Evolutionary conservation across 2,329 filamentous ascomycete species (phyloP).

Genomic region (Raffaelea arxii): DNA sequence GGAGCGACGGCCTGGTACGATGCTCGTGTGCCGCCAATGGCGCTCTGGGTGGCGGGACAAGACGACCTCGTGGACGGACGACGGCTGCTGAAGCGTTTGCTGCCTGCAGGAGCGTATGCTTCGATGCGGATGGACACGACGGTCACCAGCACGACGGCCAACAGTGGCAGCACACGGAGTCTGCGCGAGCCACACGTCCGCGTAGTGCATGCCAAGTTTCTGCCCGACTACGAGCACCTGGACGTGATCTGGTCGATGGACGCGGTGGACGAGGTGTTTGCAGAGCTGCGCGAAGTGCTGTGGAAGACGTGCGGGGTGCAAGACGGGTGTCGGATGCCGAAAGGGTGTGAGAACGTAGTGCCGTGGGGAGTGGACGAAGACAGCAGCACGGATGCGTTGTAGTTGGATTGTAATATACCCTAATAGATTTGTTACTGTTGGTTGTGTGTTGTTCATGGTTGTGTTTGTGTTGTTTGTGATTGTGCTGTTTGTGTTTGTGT

Average conservation of each 20-base stretch:
- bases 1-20: slow-evolving; percentile 72
- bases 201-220: slow-evolving; percentile 72
- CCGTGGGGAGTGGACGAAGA: slow-evolving; percentile 21
- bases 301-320: slow-evolving; percentile 61
- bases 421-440: too few species aligned
- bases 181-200: slow-evolving; percentile 73
- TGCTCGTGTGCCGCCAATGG: slow-evolving; percentile 67
- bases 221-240: slow-evolving; percentile 84
- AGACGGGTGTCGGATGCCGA: slow-evolving; percentile 51
- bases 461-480: not conserved
- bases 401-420: not conserved
- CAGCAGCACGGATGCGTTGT: slow-evolving; percentile 5
- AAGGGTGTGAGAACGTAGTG: slow-evolving; percentile 46
- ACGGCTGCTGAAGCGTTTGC: slow-evolving; percentile 63
- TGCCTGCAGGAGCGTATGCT: slow-evolving; percentile 24
- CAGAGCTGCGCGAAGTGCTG: slow-evolving; percentile 68
- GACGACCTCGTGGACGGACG: slow-evolving; percentile 79
- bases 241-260: slow-evolving; percentile 96
- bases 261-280: slow-evolving; percentile 70
- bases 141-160: slow-evolving; percentile 1
- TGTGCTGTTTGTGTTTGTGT: not conserved
- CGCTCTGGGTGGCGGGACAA: slow-evolving; percentile 76
- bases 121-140: slow-evolving; percentile 14
- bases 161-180: slow-evolving; percentile 4
- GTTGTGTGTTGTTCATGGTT: too few species aligned